Conservation (phyloP, 495 filamentous ascomycete species). For the Parachaetomium inaequale region DNA sequence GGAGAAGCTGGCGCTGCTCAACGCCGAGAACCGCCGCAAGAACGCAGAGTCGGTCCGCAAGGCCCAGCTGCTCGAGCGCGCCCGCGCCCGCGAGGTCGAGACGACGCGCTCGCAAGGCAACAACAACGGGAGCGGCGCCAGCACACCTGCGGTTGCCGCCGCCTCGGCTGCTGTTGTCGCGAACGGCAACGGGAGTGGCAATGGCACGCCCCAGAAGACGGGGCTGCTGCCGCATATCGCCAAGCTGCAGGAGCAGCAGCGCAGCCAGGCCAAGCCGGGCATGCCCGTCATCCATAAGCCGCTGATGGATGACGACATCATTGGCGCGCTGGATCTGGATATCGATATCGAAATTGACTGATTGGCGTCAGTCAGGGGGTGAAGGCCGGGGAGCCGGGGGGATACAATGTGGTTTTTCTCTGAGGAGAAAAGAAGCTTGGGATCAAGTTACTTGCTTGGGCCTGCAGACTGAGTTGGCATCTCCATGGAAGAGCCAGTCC, state of each 20-base stretch:
- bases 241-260: constrained; percentile 55
- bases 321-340: constrained; percentile 74
- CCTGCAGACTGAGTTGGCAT: no score
- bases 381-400: background rate
- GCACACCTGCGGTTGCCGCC: constrained; percentile 33
- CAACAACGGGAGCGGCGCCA: constrained; percentile 39
- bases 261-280: constrained; percentile 53
- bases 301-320: constrained; percentile 80
- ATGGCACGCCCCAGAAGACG: constrained; percentile 38
- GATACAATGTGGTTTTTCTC: background rate
- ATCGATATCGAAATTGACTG: constrained; percentile 69
- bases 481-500: background rate
- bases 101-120: constrained; percentile 50
- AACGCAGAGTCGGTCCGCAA: constrained; percentile 79
- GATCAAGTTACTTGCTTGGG: no score
- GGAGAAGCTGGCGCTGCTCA: constrained; percentile 72
- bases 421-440: background rate
- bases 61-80: constrained; percentile 76
- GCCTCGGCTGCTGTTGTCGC: constrained; percentile 18
- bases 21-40: constrained; percentile 70
- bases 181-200: constrained; percentile 36
- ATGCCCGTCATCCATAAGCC: constrained; percentile 64
- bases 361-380: background rate
- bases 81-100: constrained; percentile 55
- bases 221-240: constrained; percentile 44